These are phyloP conservation scores for Aschersonia sp. DNA, from an alignment of 2,329 filamentous ascomycete species.

Conservation along the genomic window DNA sequence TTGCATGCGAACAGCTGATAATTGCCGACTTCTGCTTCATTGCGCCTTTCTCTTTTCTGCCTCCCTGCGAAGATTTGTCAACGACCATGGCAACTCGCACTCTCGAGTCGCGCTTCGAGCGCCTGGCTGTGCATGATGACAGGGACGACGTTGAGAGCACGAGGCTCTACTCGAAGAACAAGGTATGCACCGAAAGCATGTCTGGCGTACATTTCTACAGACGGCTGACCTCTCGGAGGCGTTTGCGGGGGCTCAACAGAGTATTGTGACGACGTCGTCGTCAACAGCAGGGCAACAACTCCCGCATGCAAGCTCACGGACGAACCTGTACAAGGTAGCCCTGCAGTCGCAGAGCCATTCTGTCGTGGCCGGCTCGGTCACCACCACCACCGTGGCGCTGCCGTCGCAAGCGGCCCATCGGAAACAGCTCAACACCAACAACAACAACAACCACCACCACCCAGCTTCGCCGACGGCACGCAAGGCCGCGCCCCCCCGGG, in stretches of 20 bases:
- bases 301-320: conserved; percentile 43
- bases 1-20: not conserved
- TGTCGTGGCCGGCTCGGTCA: conserved; percentile 32
- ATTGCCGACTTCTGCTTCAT: not conserved
- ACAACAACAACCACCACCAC: conserved; percentile 10
- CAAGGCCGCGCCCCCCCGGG: conserved; percentile 30
- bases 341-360: conserved; percentile 59
- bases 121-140: conserved; percentile 79
- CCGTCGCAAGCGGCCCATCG: conserved; percentile 50
- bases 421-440: conserved; percentile 15
- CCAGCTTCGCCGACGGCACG: conserved; percentile 33
- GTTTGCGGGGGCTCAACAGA: conserved; percentile 18
- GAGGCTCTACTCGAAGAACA: conserved; percentile 51
- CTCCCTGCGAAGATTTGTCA: not conserved
- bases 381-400: conserved; percentile 50
- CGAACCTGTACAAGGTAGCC: conserved; percentile 76
- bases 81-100: conserved; percentile 54
- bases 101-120: conserved; percentile 79
- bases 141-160: conserved; percentile 47
- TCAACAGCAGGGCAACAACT: conserved; percentile 21
- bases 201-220: not conserved
- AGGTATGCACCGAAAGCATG: conserved; percentile 39
- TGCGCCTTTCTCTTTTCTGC: not conserved
- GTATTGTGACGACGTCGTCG: conserved; percentile 15
- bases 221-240: too few species aligned